Evolutionary conservation across 805 yeast species (phyloP).

Genomic region (Phaffomyces thermotolerans): DNA sequence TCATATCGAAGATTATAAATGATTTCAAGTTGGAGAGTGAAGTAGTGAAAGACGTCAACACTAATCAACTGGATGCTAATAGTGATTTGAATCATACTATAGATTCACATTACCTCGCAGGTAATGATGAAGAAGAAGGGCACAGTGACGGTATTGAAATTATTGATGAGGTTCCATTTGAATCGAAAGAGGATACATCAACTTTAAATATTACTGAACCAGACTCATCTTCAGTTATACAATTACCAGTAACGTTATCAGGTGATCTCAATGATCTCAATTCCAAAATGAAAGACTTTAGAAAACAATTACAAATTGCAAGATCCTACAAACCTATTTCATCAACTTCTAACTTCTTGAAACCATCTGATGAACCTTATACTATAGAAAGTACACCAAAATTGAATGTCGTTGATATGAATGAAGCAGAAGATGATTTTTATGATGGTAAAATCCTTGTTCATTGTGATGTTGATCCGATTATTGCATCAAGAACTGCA

Average conservation of each 20-base stretch:
- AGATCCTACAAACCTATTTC: not conserved
- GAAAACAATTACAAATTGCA: conserved; percentile 1
- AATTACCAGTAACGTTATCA: not conserved
- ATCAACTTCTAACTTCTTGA: not conserved
- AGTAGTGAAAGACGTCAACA: too few relatives aligned
- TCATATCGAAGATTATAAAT: too few relatives aligned
- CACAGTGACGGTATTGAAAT: not conserved
- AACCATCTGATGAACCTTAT: not conserved
- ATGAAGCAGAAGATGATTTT: conserved; percentile 3
- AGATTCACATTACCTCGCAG: too few relatives aligned
- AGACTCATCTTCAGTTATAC: not conserved
- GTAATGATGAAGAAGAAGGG: not conserved
- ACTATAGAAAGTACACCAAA: conserved; percentile 3
- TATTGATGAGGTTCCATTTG: too few relatives aligned
- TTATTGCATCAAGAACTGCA: not conserved
- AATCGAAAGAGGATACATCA: not conserved
- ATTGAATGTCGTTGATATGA: conserved; percentile 6
- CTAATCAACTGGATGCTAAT: too few relatives aligned
- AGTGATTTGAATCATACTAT: too few relatives aligned
- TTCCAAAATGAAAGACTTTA: not conserved
- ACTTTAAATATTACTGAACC: conserved; percentile 2
- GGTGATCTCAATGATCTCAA: not conserved
- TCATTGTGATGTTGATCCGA: not conserved
- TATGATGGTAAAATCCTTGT: not conserved
- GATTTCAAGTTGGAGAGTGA: too few relatives aligned